phyloP scores from a whole-genome alignment of 352 stramenopile species.

The Phytophthora rubi region DNA sequence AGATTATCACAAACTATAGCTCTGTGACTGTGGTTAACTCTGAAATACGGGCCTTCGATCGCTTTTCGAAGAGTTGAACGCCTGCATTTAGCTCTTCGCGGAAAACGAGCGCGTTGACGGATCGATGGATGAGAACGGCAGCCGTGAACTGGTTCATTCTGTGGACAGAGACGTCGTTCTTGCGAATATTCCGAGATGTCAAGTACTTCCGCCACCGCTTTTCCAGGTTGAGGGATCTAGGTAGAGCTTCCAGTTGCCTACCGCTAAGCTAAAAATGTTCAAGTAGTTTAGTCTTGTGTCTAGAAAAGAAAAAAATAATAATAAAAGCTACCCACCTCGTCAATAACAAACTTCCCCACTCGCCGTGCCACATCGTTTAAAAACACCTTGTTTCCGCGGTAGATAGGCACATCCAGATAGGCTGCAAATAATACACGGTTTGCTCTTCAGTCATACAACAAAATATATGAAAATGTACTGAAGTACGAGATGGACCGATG shows the following conservation, averaged over 20 bases:
- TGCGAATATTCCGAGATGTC: constrained; percentile 53
- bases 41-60: constrained; percentile 16
- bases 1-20: not conserved
- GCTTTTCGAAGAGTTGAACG: constrained; percentile 44
- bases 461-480: not conserved
- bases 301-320: not conserved
- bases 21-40: constrained; percentile 4
- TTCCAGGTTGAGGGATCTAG: constrained; percentile 59
- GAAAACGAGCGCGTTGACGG: constrained; percentile 60
- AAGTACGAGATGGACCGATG: not conserved
- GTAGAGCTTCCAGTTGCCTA: constrained; percentile 54
- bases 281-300: not conserved
- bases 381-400: constrained; percentile 67
- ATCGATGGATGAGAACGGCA: constrained; percentile 49
- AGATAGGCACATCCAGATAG: constrained; percentile 62
- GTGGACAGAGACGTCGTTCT: constrained; percentile 53
- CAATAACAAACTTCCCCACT: constrained; percentile 66
- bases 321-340: constrained; percentile 40
- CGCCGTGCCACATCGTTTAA: constrained; percentile 67
- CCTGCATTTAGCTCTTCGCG: constrained; percentile 55
- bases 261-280: constrained; percentile 45
- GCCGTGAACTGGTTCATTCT: constrained; percentile 65
- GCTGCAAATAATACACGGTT: constrained; percentile 26
- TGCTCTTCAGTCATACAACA: not conserved
- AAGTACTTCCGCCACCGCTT: constrained; percentile 67